A percentile compares a stretch with the other conserved stretches of the same genome.
phyloP scores from a whole-genome alignment of 2,329 filamentous ascomycete genomes.

The Phoma sp. region DNA sequence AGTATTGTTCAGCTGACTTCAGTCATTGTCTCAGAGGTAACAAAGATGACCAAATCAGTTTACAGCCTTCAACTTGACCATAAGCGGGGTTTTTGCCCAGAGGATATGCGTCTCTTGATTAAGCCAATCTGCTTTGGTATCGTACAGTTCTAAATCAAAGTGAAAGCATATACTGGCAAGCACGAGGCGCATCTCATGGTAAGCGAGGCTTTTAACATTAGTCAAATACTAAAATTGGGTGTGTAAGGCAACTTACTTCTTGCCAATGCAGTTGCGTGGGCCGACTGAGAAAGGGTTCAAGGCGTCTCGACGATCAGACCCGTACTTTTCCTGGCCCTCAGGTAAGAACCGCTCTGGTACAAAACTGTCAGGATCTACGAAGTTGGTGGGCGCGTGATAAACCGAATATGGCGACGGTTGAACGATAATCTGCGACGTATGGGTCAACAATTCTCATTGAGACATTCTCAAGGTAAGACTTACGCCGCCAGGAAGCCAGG shows the following conservation, averaged over 20 bases:
- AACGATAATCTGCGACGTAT: too few species aligned
- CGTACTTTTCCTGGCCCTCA: not conserved
- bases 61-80: slow-evolving; percentile 8
- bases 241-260: slow-evolving; percentile 35
- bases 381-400: too few species aligned
- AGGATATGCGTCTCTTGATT: slow-evolving; percentile 45
- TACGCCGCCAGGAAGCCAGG: slow-evolving; percentile 45
- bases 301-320: not conserved
- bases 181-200: slow-evolving; percentile 43
- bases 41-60: too few species aligned
- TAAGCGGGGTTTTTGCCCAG: slow-evolving; percentile 49
- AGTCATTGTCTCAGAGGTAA: too few species aligned
- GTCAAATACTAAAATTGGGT: too few species aligned
- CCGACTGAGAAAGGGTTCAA: slow-evolving; percentile 37
- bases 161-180: slow-evolving; percentile 32
- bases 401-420: too few species aligned
- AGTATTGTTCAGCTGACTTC: too few species aligned
- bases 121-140: slow-evolving; percentile 37
- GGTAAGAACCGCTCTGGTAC: not conserved
- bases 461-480: not conserved
- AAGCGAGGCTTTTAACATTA: slow-evolving; percentile 40
- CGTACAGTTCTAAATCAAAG: slow-evolving; percentile 34
- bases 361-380: too few species aligned
- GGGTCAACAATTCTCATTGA: too few species aligned
- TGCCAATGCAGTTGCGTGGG: too few species aligned